Evolutionary conservation across 2,329 filamentous ascomycete species (phyloP), one percentile per base, ranked within the genome.

Genomic region (Colletotrichum shisoi): DNA sequence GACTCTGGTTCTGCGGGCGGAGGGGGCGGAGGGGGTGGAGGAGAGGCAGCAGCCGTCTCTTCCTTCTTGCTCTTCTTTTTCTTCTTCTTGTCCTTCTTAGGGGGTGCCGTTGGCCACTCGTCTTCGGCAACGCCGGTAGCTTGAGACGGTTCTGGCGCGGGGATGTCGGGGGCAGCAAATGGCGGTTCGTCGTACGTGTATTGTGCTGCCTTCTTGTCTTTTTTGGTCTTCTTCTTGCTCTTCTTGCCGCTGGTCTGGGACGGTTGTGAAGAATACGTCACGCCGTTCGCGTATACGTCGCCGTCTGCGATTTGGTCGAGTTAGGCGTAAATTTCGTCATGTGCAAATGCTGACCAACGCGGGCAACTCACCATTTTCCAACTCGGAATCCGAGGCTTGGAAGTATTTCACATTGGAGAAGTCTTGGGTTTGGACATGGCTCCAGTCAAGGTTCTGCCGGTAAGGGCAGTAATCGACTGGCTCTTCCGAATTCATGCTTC

Each of bases 331-430:
- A 27, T 48, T 31, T 31, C 6, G 48, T 49, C 9, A 27, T 13
- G 21, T 19, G 24, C 17, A 13, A 46, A 62, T 13, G 21, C 45
- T n/a, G 15, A 39, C 31, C n/a, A 45, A 31, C 24, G 45, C n/a
- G 12, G 9, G 42, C 48, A 54, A 40, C 58, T 63, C 17, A 69
- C 67, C 63, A 45, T 69, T 67, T 45, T 67, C 62, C 19, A 66
- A 46, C n/a, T 83, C 81, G 57, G 79, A 79, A 63, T 82, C 76
- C 45, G 76, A 74, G 11, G 73, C 70, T 58, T 79, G 73, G 59
- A 76, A 78, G 71, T 77, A 83, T 69, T 81, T 75, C 57, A 83
- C 73, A 39, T 80, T 75, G 68, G 78, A 80, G 74, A 79, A 82
- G 71, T 82, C 74, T 69, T 80, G 78, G 67, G 75, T 79, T 70